Percentiles rank a stretch among this genome's conserved stretches.
phyloP scores from a whole-genome alignment of 148 eudicot species.

The Rhododendron mucronatum region DNA sequence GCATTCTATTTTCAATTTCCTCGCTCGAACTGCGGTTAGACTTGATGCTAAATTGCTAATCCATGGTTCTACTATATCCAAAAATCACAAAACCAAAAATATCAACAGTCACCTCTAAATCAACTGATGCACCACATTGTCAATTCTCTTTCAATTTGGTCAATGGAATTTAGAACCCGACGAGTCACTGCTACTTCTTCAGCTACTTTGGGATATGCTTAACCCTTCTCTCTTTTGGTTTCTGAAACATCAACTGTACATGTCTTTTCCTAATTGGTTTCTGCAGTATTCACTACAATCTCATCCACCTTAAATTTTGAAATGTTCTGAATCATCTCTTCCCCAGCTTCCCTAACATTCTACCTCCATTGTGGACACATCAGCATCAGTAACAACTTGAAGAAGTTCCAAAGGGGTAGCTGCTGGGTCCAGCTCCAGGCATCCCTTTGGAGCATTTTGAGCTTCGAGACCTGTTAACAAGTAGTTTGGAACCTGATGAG shows the following conservation, averaged over 20 bases:
- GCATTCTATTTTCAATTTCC: constrained; percentile 5
- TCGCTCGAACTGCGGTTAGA: not conserved
- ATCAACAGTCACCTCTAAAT: not conserved
- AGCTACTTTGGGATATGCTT: not conserved
- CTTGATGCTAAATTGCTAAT: not conserved
- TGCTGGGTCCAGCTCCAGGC: too few species aligned
- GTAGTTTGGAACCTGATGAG: too few species aligned
- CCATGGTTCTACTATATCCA: not conserved
- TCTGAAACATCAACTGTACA: not conserved
- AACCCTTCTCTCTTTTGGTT: not conserved
- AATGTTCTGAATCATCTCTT: too few species aligned
- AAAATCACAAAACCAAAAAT: constrained; percentile 4
- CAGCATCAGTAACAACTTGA: too few species aligned
- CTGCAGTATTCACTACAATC: not conserved
- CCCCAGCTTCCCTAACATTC: too few species aligned
- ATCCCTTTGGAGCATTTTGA: too few species aligned
- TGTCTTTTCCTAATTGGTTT: not conserved
- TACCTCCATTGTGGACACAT: too few species aligned
- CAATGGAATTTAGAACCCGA: not conserved
- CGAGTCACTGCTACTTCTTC: constrained; percentile 5
- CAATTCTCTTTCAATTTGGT: not conserved
- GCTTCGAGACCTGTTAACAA: too few species aligned
- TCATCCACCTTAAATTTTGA: too few species aligned
- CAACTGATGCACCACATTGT: not conserved
- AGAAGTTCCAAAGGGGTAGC: too few species aligned